Evolutionary conservation across 208 protist species (phyloP).

Genomic region (Leishmania gerbilli): DNA sequence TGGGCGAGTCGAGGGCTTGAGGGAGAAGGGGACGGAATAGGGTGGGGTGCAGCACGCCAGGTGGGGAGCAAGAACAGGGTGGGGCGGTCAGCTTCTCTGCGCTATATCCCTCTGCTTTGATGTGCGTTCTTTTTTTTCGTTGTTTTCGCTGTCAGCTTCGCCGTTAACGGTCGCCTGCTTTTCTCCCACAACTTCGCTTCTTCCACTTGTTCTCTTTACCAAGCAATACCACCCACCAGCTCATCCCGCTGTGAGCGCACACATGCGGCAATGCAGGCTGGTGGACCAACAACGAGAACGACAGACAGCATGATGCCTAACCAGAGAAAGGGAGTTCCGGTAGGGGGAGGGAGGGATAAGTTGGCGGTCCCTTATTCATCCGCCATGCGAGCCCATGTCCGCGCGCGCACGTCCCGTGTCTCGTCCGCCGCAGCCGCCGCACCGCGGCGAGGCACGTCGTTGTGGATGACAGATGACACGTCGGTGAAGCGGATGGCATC

Average conservation of each 20-base stretch:
- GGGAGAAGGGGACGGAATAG: neutral
- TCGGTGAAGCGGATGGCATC: constrained; percentile 67
- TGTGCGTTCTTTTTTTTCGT: neutral
- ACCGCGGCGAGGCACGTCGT: constrained; percentile 19
- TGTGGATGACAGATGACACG: constrained; percentile 47
- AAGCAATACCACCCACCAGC: neutral
- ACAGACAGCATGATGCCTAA: neutral
- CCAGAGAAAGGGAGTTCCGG: neutral
- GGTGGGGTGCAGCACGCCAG: neutral
- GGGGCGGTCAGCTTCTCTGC: neutral
- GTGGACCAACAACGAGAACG: neutral
- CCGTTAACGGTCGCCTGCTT: neutral
- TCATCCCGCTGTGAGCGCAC: neutral
- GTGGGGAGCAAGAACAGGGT: neutral
- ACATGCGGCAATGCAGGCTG: neutral
- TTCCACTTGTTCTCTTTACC: neutral
- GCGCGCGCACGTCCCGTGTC: constrained; percentile 14
- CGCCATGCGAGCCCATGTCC: constrained; percentile 11
- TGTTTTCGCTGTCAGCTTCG: neutral
- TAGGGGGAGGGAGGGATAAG: neutral
- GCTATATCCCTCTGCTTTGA: neutral
- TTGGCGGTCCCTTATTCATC: neutral
- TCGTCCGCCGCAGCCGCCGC: constrained; percentile 2
- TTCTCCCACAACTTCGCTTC: neutral
- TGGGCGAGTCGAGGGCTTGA: neutral